Evolutionary conservation across 441 rosid genomes (phyloP), one percentile per base, ranked within the genome.

Genomic region (Brassica hybrid): DNA sequence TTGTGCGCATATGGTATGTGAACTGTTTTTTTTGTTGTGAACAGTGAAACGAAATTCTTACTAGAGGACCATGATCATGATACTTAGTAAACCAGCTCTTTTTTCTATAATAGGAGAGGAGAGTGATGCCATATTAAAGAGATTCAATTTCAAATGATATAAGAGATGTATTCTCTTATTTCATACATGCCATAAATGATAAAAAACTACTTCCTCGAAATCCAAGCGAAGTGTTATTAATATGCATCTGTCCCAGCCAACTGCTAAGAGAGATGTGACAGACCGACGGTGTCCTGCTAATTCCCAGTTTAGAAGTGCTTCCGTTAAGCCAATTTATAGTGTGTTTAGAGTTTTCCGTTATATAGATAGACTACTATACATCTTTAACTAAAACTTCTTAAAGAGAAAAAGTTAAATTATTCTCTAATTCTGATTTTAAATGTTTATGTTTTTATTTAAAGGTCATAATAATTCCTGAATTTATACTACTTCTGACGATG

Each of bases 1-100:
- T 65, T 34, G 36, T 64, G 25, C 66, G 50, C 71, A 70, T 76
- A 68, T 71, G 19, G 25, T 27, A 77, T 71, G 61, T 71, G 65
- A 8, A 36, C 41, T 36, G n/a, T n/a, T n/a, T n/a, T n/a, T 30
- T 36, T 36, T 36, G 7, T 8, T 36, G 41, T 36, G 41, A 36
- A 36, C 10, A 36, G 41, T 7, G 41, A 36, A 36, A 36, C 10
- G 41, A 36, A 36, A 36, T 36, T 36, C 41, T 36, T 36, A 36
- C 41, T 36, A 36, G 41, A 7, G 41, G 41, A 36, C 41, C 41
- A 8, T 36, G 41, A 36, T 36, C 41, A 36, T 36, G 41, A 36
- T 36, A 36, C 10, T 36, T 36, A 43, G n/a, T 43, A 43, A 43
- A 43, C 50, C 50, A 43, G 50, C 50, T 43, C 50, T 1, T 43